Base-by-base conservation (phyloP, 371 early-diverging fungal species). In the Rhizopus sp. region DNA sequence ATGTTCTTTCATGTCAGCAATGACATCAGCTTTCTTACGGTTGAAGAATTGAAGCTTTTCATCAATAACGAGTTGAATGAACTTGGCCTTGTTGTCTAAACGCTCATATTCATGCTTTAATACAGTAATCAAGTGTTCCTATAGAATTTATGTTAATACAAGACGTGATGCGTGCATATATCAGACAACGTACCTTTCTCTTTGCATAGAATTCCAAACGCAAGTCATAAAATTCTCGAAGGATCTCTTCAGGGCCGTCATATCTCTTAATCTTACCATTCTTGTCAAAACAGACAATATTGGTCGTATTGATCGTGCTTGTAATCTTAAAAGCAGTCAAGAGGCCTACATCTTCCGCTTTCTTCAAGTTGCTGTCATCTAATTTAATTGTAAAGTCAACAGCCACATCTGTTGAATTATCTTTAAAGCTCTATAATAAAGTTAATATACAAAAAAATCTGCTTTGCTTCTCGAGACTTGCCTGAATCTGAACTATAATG, bases 211-310 rank as follows among this genome's bases (percentile, higher is more conserved):
- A 93, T 44, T 89, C 80, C 34, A 95, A 64, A 29, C 99, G 87
- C 8, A 99, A 72, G 12, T 84, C 75, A 69, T 92, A 99, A 72
- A 99, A 99, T 56, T 99, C 99, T 51, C 77, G 69, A 23, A 99
- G 61, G 42, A 99, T 95, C 32, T 96, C 94, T 56, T 89, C 85
- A 2, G 94, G 78, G 1, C 78, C 78, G 4, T 65, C 62, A 68
- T 99, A 99, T 70, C 90, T 93, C 64, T 88, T 88, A 53, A 99
- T 87, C 16, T 92, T 86, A 4, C 94, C 96, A 29, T 94, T 82
- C 15, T 80, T 70, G 77, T 99, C 97, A 73, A 99, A 99, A 68
- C 97, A 98, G 4, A 99, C 98, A 88, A 99, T 88, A 69, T 99
- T 99, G 17, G 84, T 86, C 0, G 92, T 92, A 10, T 87, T 58